Evolutionary conservation across 1,139 yeast genomes (phyloP), one percentile per base, ranked within the genome.

Genomic region (Candida sanyaensis): DNA sequence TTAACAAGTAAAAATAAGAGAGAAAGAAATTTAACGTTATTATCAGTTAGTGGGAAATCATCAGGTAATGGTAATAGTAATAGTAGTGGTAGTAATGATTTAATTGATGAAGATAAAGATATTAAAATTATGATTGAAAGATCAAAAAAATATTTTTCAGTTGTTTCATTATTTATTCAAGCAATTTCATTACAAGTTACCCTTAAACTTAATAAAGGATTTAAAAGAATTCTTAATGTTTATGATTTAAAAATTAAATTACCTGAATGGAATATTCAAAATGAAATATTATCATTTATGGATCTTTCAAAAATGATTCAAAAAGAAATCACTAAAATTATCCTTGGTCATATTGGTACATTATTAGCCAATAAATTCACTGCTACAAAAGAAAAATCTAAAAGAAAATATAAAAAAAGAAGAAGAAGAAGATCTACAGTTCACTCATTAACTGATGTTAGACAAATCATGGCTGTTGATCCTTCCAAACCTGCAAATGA

Each of bases 301-400:
- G 91, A 86, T 49, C 61, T 86, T 33, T 71, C 84, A 1, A 66
- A 78, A 57, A 61, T 74, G 41, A 55, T 86, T 40, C 81, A 83
- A 58, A 80, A 76, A 52, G 65, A 75, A 37, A 61, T 83, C 6
- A 68, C 82, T 23, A 81, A 72, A 56, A 75, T 84, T 0, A 60
- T 86, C 38, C 55, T 84, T 44, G 73, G 74, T 42, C 91, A 86
- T 55, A 68, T 79, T 6, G 90, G 88, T 10, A 74, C 78, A 28
- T 73, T 86, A 40, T 45, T 86, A 21, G 74, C 74, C 32, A 84
- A 84, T 53, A 86, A 85, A 57, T 48, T 85, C 34, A 69, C 66
- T 28, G 57, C 59, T 10, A 60, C 58, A 32, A 63, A 58, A 49
- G 51, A 50, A 5, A 51, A 54, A 9, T 56, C 55, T 3, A 17